A percentile compares a stretch with the other conserved stretches of the same genome.
Conservation (phyloP, 202 grass and related monocot genomes). For the Alloteropsis angusta region DNA sequence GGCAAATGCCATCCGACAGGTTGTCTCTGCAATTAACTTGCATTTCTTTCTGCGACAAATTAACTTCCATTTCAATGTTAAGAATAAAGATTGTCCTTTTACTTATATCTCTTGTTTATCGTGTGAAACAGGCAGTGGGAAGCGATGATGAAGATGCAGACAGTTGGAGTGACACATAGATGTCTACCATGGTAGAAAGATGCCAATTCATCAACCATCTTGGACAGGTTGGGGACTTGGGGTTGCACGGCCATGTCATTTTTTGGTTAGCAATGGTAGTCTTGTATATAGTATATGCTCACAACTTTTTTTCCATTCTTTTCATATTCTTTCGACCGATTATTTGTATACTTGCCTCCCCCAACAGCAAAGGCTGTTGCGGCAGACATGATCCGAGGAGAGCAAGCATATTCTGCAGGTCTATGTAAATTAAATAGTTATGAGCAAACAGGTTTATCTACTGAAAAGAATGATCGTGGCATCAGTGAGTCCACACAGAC, state of each 20-base stretch:
- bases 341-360: conserved; percentile 31
- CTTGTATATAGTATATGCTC: conserved; percentile 29
- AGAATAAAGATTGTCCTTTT: neutral
- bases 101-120: conserved; percentile 1
- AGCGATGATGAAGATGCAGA: conserved; percentile 89
- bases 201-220: conserved; percentile 3
- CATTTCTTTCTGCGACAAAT: neutral
- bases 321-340: conserved; percentile 11
- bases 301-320: conserved; percentile 6
- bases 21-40: conserved; percentile 5
- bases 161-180: conserved; percentile 80
- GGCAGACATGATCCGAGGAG: conserved; percentile 18
- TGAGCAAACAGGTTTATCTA: neutral
- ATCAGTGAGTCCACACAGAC: neutral
- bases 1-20: conserved; percentile 93
- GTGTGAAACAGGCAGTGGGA: conserved; percentile 62
- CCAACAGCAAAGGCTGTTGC: conserved; percentile 38
- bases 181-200: neutral
- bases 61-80: neutral
- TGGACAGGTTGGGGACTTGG: conserved; percentile 8
- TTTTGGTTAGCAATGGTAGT: conserved; percentile 27
- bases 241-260: neutral
- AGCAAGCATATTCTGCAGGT: conserved; percentile 30
- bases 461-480: neutral
- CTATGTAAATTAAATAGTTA: conserved; percentile 41